A percentile compares a stretch with the other conserved stretches of the same genome.
Conservation (phyloP, 768 basidiomycete genomes). For the Amanita pallidorosea region DNA sequence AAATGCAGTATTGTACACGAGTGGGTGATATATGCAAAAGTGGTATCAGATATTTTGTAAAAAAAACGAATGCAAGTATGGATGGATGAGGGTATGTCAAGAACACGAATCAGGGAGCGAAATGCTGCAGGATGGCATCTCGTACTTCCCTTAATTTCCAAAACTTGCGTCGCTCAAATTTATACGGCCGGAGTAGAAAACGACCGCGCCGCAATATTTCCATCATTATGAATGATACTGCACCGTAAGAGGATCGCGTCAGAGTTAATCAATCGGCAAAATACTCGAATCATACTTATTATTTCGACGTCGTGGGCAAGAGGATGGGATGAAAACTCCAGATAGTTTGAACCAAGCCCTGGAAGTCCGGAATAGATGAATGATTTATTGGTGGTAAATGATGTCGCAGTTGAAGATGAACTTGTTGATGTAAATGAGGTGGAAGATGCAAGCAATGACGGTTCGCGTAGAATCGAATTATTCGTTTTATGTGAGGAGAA, state of each 20-base stretch:
- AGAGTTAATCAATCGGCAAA: constrained; percentile 3
- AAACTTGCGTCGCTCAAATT: constrained; percentile 34
- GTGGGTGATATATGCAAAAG: neutral
- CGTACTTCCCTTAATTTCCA: constrained; percentile 36
- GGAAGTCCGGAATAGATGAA: constrained; percentile 42
- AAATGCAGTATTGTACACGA: neutral
- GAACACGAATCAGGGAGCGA: constrained; percentile 12
- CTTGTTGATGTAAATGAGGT: constrained; percentile 6
- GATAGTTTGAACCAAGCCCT: constrained; percentile 43
- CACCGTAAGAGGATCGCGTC: constrained; percentile 2
- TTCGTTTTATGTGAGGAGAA: constrained; percentile 10
- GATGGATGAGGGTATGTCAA: neutral
- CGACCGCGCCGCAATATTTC: constrained; percentile 52
- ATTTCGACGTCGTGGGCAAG: constrained; percentile 40
- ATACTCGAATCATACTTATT: constrained; percentile 27
- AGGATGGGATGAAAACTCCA: constrained; percentile 43
- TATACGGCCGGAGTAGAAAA: constrained; percentile 38
- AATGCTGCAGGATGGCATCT: constrained; percentile 25
- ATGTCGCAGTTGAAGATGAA: constrained; percentile 13
- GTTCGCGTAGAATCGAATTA: constrained; percentile 10
- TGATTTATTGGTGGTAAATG: constrained; percentile 18
- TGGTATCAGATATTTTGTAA: neutral
- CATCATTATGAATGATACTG: constrained; percentile 56
- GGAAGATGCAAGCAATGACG: constrained; percentile 6
- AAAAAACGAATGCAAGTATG: neutral